Conservation (phyloP, 139 green algal species). For the Coccomyxa sp. region DNA sequence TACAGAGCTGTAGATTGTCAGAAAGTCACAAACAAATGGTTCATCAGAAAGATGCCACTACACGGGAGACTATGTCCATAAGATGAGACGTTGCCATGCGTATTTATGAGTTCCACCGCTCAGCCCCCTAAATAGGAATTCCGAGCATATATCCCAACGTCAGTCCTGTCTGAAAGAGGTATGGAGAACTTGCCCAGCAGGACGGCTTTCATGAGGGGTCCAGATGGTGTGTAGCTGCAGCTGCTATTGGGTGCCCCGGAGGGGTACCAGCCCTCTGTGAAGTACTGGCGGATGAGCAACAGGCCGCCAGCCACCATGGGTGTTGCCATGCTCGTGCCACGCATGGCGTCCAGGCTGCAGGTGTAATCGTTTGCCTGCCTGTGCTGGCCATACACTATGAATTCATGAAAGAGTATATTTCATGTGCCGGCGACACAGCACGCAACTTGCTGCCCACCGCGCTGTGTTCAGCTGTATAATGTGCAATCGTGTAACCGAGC, state of each 20-base stretch:
- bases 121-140: too few species aligned
- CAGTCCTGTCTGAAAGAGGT: not conserved
- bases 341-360: slow-evolving; percentile 5
- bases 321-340: slow-evolving; percentile 89
- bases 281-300: slow-evolving; percentile 79
- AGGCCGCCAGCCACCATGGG: slow-evolving; percentile 56
- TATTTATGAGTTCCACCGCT: too few species aligned
- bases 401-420: not conserved
- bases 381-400: not conserved
- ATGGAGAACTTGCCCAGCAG: slow-evolving; percentile 49
- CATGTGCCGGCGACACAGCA: not conserved
- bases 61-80: not conserved
- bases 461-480: too few species aligned
- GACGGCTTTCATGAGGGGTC: slow-evolving; percentile 76
- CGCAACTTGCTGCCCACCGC: too few species aligned
- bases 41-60: not conserved
- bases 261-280: slow-evolving; percentile 52
- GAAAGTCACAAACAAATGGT: too few species aligned
- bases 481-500: too few species aligned
- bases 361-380: not conserved
- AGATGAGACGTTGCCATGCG: too few species aligned
- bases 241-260: slow-evolving; percentile 2
- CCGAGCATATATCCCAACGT: too few species aligned
- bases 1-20: too few species aligned
- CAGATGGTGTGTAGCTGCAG: slow-evolving; percentile 55